Percentiles rank a stretch among this genome's conserved stretches.
Conservation (phyloP, 768 basidiomycete genomes). For the Leccinum uliginosum region DNA sequence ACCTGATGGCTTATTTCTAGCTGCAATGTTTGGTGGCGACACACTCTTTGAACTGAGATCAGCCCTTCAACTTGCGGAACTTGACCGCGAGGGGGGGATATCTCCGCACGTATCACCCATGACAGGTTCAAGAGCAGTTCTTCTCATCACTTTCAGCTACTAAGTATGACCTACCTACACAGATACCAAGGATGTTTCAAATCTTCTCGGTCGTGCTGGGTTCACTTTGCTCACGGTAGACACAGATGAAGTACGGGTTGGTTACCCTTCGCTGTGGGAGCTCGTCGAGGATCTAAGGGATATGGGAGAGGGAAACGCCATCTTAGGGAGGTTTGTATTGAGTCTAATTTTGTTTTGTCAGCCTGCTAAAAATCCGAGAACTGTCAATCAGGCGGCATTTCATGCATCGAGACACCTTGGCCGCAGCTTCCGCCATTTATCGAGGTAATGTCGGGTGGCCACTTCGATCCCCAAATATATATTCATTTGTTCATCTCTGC, state of each 20-base stretch:
- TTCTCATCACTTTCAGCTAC: background rate
- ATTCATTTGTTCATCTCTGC: slow-evolving; percentile 3
- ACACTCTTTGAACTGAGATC: slow-evolving; percentile 96
- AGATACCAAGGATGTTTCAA: slow-evolving; percentile 94
- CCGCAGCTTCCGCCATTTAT: slow-evolving; percentile 92
- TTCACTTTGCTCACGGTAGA: slow-evolving; percentile 94
- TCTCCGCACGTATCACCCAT: slow-evolving; percentile 97
- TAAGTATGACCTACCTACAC: slow-evolving; percentile 5
- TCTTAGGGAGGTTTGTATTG: slow-evolving; percentile 66
- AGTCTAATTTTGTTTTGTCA: background rate
- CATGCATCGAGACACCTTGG: slow-evolving; percentile 79
- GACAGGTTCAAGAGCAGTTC: slow-evolving; percentile 61
- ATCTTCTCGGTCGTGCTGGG: slow-evolving; percentile 87
- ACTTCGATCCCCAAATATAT: background rate
- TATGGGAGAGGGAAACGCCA: slow-evolving; percentile 96
- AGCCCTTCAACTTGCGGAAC: slow-evolving; percentile 87
- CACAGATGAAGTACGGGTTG: slow-evolving; percentile 85
- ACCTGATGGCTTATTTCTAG: slow-evolving; percentile 93
- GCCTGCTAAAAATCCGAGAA: background rate
- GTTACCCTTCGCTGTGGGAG: slow-evolving; percentile 95
- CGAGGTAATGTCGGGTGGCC: slow-evolving; percentile 49
- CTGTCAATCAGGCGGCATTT: slow-evolving; percentile 49
- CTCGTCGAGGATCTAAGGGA: slow-evolving; percentile 88
- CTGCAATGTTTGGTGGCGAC: slow-evolving; percentile 93
- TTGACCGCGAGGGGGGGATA: slow-evolving; percentile 92